Base-by-base conservation (phyloP, 129 eudicot genomes). In the Dittrichia graveolens region DNA sequence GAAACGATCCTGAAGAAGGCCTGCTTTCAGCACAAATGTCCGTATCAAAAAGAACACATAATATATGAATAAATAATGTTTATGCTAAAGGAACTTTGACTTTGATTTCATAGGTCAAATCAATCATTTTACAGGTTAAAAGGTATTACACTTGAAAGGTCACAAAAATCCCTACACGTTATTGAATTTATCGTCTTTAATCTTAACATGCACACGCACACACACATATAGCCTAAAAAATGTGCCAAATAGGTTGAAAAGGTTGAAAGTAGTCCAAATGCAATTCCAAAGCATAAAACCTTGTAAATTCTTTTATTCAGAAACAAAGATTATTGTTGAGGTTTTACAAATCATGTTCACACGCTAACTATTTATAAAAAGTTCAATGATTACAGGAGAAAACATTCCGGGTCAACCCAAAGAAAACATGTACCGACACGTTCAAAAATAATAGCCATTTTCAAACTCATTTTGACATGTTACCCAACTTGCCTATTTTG, bases 1-100 rank as follows among this genome's bases (percentile, higher is more conserved):
- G 88, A 79, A 71, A 40, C 19, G 91, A 77, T 77, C 91, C 81
- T 4, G 85, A 71, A 53, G 82, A 71, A 10, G 77, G 80, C 0
- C 82, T 72, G 44, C 67, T 74, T 75, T 85, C 87, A 6, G 46
- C 81, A 81, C 83, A 31, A 65, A 74, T 71, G 50, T 65, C 63
- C 77, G 89, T 90, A 64, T 16, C 12, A 37, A 4, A 82, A 63
- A 39, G 11, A 52, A 73, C 2, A 52, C 7, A 40, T 48, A 61
- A 16, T 41, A 48, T 19, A 48, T 5, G 62, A 49, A 18, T 37
- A 43, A 14, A 19, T 41, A 56, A 8, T 8, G 12, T 19, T 19
- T 56, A 56, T 56, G 38, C 61, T 56, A 56, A 24, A 24, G 4
- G n/a, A n/a, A n/a, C n/a, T n/a, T n/a, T 16, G 24, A 56, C 61